phyloP scores from a whole-genome alignment of 306 rosid species.

The Sicyos baderoa region DNA sequence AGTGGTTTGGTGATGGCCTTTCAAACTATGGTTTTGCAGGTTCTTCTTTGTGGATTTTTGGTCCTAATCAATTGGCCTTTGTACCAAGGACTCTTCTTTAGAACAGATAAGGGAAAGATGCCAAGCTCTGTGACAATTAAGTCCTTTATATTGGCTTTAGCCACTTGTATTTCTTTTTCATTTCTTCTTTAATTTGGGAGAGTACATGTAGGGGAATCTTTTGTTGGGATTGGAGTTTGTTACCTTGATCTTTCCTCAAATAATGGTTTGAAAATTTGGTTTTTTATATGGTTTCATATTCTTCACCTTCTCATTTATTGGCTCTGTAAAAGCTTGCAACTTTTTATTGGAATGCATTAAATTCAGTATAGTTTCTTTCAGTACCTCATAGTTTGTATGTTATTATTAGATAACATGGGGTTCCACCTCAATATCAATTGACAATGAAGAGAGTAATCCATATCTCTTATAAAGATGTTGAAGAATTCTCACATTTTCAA shows the following conservation, averaged over 20 bases:
- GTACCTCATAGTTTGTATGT: background rate
- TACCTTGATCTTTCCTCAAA: background rate
- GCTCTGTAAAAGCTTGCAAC: too few relatives aligned
- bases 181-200: constrained; percentile 18
- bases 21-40: constrained; percentile 45
- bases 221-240: background rate
- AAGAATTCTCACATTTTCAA: too few relatives aligned
- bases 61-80: constrained; percentile 58
- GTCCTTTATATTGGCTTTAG: constrained; percentile 35
- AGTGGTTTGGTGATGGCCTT: constrained; percentile 23
- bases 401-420: too few relatives aligned
- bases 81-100: constrained; percentile 57
- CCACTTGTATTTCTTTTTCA: constrained; percentile 22
- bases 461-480: too few relatives aligned
- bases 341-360: too few relatives aligned
- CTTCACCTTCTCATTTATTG: too few relatives aligned
- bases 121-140: constrained; percentile 43
- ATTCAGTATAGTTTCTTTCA: too few relatives aligned
- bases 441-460: too few relatives aligned
- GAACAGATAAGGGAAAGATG: constrained; percentile 68
- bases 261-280: background rate
- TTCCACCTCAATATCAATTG: too few relatives aligned
- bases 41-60: constrained; percentile 40
- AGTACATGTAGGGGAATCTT: background rate
- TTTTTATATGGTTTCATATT: background rate